Percentiles rank a stretch among this genome's conserved stretches.
These are phyloP conservation scores for Physaria fendleri DNA, from an alignment of 345 rosid genomes.

Conservation along the genomic window DNA sequence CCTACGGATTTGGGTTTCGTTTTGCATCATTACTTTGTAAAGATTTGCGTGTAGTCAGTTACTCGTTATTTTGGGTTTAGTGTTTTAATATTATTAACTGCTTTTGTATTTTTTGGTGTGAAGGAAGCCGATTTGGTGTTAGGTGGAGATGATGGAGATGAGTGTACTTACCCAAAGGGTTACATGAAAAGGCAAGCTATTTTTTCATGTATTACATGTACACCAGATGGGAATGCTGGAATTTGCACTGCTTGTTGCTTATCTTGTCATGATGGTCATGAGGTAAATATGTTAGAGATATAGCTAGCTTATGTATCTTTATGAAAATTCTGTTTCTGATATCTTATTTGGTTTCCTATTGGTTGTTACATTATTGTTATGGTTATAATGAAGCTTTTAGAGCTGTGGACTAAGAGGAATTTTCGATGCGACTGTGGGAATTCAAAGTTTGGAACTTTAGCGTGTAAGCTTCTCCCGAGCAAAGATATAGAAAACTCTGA, in stretches of 20 bases:
- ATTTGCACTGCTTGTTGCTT: slow-evolving; percentile 94
- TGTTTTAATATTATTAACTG: not conserved
- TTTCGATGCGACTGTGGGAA: slow-evolving; percentile 94
- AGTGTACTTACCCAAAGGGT: slow-evolving; percentile 80
- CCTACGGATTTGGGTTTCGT: no score
- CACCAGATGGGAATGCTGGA: slow-evolving; percentile 85
- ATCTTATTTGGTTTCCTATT: not conserved
- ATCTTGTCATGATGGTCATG: slow-evolving; percentile 94
- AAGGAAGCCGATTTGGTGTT: slow-evolving; percentile 93
- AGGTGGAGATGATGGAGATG: slow-evolving; percentile 98
- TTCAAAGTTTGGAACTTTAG: slow-evolving; percentile 70
- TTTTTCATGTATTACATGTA: slow-evolving; percentile 91
- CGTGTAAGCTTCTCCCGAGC: slow-evolving; percentile 72
- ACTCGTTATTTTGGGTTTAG: not conserved
- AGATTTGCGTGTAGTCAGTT: no score
- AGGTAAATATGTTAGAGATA: slow-evolving; percentile 39
- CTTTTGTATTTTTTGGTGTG: slow-evolving; percentile 3
- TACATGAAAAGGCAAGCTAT: slow-evolving; percentile 92
- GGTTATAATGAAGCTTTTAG: slow-evolving; percentile 51
- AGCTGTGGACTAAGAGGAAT: slow-evolving; percentile 96
- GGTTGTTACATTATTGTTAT: slow-evolving; percentile 7
- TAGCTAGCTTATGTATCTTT: not conserved
- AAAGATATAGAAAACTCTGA: slow-evolving; percentile 72
- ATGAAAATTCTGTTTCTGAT: not conserved
- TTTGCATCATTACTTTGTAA: no score